phyloP scores from a whole-genome alignment of 768 basidiomycete species.

The Mycena pura region DNA sequence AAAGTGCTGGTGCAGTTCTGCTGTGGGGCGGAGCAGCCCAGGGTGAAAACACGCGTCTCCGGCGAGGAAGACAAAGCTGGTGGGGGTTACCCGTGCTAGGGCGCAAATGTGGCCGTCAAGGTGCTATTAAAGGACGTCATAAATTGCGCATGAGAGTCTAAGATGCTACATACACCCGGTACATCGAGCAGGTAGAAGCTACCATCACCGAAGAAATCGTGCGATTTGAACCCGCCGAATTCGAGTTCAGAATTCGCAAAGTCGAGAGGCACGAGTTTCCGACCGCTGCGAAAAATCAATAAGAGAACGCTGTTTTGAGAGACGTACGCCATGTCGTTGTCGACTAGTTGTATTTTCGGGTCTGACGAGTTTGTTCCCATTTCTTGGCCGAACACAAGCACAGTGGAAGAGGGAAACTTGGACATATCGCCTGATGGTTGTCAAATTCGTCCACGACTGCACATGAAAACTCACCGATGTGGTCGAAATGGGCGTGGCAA shows the following conservation, averaged over 20 bases:
- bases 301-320: no score
- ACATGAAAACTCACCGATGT: constrained; percentile 17
- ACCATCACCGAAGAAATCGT: constrained; percentile 33
- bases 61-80: constrained; percentile 29
- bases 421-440: constrained; percentile 27
- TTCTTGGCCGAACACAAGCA: constrained; percentile 23
- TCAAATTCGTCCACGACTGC: background rate
- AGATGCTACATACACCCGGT: constrained; percentile 23
- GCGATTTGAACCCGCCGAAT: constrained; percentile 25
- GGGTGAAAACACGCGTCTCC: constrained; percentile 30
- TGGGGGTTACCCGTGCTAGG: constrained; percentile 29
- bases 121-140: constrained; percentile 16
- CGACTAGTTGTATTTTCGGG: constrained; percentile 20
- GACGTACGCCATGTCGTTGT: constrained; percentile 27
- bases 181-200: constrained; percentile 32
- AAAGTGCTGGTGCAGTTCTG: constrained; percentile 16
- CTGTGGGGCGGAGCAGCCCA: constrained; percentile 31
- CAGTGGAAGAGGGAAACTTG: constrained; percentile 23
- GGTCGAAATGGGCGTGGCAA: constrained; percentile 30
- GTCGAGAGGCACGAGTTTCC: constrained; percentile 16
- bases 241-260: constrained; percentile 21
- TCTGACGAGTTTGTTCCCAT: constrained; percentile 7
- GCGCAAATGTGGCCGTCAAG: constrained; percentile 26
- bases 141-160: background rate
- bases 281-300: constrained; percentile 22